Evolutionary conservation across 805 yeast species (phyloP), one percentile per base, ranked within the genome.

Genomic region (Pichia gijzeniarum): DNA sequence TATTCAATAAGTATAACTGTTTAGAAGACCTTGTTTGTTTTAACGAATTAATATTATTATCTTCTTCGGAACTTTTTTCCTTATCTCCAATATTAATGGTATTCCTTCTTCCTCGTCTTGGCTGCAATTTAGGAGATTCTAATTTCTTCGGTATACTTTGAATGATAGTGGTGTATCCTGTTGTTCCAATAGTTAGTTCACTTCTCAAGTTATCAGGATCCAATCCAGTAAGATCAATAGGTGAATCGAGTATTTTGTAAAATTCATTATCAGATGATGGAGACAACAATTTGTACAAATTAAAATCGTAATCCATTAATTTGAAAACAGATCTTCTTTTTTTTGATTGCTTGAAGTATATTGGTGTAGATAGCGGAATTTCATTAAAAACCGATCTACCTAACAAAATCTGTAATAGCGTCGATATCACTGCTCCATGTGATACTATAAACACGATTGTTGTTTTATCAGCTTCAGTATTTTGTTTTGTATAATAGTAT

Each of bases 401-500:
- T 38, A 67, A 43, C 4, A 71, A 41, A 30, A 70, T 54, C 36
- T 71, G 71, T 14, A 71, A 50, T 5, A 71, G 48, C 19, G 68
- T 58, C 17, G 72, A 61, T 12, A 69, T 68, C 38, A 70, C 65
- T 1, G 75, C 73, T 7, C 75, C 76, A 47, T 71, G 76, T 4
- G 73, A 60, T 48, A 71, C 58, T 14, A 71, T 49, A 20, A 62
- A 45, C 3, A 71, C 49, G 1, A 64, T 54, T 3, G 65, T 59
- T 32, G 65, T 55, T 36, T 59, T 60, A 31, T 67, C 61, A 6
- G 62, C 58, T 32, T 53, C 50, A 5, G 53, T 53, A 2, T 48
- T 41, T 10, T 63, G 54, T n/a, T 48, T 42, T 9, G 47, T 51
- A 21, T 59, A 53, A 41, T 65, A 62, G 40, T 55, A 59, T 42